A percentile compares a stretch with the other conserved stretches of the same genome.
These are phyloP conservation scores for Neurospora pannonica DNA, from an alignment of 495 filamentous ascomycete species.

Conservation along the genomic window DNA sequence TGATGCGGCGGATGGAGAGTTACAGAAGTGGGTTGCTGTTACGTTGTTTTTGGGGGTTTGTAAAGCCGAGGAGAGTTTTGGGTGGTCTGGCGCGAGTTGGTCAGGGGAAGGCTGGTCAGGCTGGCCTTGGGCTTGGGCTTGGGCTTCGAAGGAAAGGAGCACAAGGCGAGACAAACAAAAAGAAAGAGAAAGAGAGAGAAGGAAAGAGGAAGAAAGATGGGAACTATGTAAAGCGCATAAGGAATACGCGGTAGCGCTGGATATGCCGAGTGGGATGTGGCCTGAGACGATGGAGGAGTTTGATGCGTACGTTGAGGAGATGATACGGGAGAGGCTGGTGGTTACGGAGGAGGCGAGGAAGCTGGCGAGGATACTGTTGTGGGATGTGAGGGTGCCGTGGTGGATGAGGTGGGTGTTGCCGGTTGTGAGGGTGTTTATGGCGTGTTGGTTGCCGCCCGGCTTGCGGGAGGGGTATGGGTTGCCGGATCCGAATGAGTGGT, in stretches of 20 bases:
- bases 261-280: conserved; percentile 9
- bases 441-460: conserved; percentile 2
- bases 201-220: background rate
- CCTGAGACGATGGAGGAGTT: conserved; percentile 4
- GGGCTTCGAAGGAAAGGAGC: background rate
- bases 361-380: conserved; percentile 4
- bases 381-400: conserved; percentile 6
- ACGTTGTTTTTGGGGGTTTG: conserved; percentile 11
- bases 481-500: background rate
- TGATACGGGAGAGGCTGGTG: background rate
- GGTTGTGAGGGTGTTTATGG: conserved; percentile 8
- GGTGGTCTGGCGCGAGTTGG: too few species aligned
- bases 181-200: background rate
- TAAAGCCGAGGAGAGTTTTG: background rate
- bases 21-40: conserved; percentile 18
- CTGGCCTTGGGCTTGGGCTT: too few species aligned
- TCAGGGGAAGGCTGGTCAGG: too few species aligned
- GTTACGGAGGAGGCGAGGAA: background rate
- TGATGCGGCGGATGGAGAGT: conserved; percentile 12
- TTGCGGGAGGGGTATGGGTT: conserved; percentile 5
- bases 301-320: conserved; percentile 3
- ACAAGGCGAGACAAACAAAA: too few species aligned
- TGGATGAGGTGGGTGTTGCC: conserved; percentile 8
- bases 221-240: background rate
- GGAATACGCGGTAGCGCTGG: conserved; percentile 1